Evolutionary conservation across 225 moss, liverwort and hornwort genomes (phyloP), one percentile per base, ranked within the genome.

Genomic region (Pleurozium schreberi): DNA sequence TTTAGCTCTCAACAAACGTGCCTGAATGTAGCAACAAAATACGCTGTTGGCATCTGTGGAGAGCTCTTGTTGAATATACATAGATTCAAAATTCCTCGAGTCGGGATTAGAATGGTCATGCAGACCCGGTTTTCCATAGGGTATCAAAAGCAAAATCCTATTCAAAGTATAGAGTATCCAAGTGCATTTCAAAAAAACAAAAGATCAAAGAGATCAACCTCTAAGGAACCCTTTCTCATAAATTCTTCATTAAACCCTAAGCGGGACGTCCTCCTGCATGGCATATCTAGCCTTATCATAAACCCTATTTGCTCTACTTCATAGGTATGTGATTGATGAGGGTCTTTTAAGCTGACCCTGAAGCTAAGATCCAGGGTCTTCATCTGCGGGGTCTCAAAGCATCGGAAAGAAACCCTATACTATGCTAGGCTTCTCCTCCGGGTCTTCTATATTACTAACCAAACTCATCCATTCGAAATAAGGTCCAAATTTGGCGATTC

Each of bases 1-100:
- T 88, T 91, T 93, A 75, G 98, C 95, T 92, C 87, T 94, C 83
- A 97, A 87, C 66, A 98, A 89, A 68, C 98, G 95, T 63, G 97
- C 98, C 97, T 97, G 94, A 84, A 86, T 38, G 82, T 26, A 76
- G 52, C 73, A 91, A 65, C 84, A 59, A 75, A 84, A 65, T 50
- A 33, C 19, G 73, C 53, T 33, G 70, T 83, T 26, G 52, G 71
- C 53, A 79, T 55, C 53, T 78, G 31, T 59, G 71, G 34, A 84
- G 78, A 36, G 31, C 52, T 59, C 57, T 42, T 45, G 25, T 30
- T 84, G n/a, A 84, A 13, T n/a, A 53, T 18, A 84, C 42, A 78
- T n/a, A 71, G 13, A 73, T 64, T 86, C 36, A 40, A 65, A 65
- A 84, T 69, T 50, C 63, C 52, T 50, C 62, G 11, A 38, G 15